phyloP scores from a whole-genome alignment of 768 basidiomycete genomes.

The Terana coerulea region DNA sequence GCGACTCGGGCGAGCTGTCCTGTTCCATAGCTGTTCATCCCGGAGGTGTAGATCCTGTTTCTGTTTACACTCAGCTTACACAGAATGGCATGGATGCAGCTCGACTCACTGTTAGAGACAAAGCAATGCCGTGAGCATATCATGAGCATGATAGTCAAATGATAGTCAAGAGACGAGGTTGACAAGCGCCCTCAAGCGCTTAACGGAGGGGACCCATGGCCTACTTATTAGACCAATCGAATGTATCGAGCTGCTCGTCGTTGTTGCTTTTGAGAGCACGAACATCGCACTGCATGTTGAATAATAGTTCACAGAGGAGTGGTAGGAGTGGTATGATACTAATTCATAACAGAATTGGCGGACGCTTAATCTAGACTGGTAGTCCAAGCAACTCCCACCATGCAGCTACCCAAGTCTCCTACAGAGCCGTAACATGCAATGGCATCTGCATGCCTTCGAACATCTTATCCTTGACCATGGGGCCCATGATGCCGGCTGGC shows the following conservation, averaged over 20 bases:
- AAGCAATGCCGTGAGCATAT: no score
- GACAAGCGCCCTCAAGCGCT: neutral
- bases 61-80: neutral
- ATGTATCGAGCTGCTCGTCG: no score
- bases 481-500: slow-evolving; percentile 29
- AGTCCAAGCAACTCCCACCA: no score
- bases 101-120: no score
- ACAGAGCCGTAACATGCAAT: slow-evolving; percentile 22
- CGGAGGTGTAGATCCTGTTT: neutral
- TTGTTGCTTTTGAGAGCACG: no score
- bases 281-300: no score
- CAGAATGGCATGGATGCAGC: neutral
- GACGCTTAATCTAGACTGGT: no score
- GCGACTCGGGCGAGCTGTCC: slow-evolving; percentile 10
- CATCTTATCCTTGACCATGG: slow-evolving; percentile 29
- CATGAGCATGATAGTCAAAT: no score
- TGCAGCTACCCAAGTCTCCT: no score
- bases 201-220: neutral
- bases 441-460: slow-evolving; percentile 31
- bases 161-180: no score
- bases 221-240: no score
- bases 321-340: neutral
- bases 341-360: neutral
- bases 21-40: slow-evolving; percentile 4
- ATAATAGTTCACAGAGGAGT: no score